Evolutionary conservation across 768 basidiomycete genomes (phyloP).

Genomic region (Roridomyces roridus): DNA sequence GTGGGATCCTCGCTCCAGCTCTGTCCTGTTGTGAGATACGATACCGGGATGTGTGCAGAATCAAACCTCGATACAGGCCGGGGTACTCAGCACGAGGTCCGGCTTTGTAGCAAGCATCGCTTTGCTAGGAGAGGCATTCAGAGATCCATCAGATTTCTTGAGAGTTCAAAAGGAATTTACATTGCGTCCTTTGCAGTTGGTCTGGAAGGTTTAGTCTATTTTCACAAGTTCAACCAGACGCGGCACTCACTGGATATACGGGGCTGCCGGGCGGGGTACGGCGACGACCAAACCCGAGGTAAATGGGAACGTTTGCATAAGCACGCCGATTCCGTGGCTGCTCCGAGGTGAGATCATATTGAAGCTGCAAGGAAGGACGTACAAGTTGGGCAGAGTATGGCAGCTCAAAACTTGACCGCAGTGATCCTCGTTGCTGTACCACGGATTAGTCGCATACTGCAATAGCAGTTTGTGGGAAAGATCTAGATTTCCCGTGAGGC

Average conservation of each 20-base stretch:
- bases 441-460: neutral
- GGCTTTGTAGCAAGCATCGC: constrained; percentile 5
- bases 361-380: neutral
- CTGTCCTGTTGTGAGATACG: neutral
- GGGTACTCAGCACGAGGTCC: neutral
- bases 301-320: neutral
- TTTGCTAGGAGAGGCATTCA: neutral
- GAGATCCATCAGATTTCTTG: too few relatives aligned
- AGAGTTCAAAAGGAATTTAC: neutral
- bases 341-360: neutral
- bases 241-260: neutral
- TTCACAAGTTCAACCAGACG: neutral
- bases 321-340: constrained; percentile 2
- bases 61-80: constrained; percentile 2
- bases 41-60: neutral
- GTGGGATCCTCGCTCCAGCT: constrained; percentile 2
- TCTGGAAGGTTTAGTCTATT: neutral
- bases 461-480: constrained; percentile 4
- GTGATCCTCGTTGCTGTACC: neutral
- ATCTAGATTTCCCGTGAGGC: neutral
- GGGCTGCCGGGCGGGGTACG: neutral
- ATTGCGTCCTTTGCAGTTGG: neutral
- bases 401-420: neutral
- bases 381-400: constrained; percentile 13
- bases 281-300: neutral